These are phyloP conservation scores for Cetradonia linearis DNA, from an alignment of 495 filamentous ascomycete genomes.

Conservation along the genomic window DNA sequence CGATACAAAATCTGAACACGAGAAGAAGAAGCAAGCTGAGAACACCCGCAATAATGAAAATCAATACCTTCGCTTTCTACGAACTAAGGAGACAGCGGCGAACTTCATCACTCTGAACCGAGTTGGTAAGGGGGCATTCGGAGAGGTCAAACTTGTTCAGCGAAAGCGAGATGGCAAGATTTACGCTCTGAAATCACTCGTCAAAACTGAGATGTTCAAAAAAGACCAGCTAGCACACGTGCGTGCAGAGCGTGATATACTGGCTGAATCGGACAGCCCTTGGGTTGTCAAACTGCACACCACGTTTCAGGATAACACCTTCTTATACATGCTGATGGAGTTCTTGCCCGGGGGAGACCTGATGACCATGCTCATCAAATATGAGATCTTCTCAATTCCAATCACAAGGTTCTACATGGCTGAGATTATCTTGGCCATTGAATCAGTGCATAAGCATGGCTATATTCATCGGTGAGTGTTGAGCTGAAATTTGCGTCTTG, in stretches of 20 bases:
- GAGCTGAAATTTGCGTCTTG: background rate
- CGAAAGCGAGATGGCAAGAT: constrained; percentile 94
- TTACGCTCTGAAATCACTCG: constrained; percentile 94
- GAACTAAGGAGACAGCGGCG: constrained; percentile 79
- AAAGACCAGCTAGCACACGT: constrained; percentile 99
- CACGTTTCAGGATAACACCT: constrained; percentile 91
- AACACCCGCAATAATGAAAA: constrained; percentile 74
- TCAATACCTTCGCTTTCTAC: constrained; percentile 84
- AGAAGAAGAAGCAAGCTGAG: constrained; percentile 68
- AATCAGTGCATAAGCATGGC: constrained; percentile 92
- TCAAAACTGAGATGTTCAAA: constrained; percentile 99
- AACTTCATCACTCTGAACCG: constrained; percentile 96
- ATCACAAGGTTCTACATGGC: constrained; percentile 99
- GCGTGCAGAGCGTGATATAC: constrained; percentile 90
- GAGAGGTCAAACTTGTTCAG: constrained; percentile 93
- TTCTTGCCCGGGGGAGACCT: constrained; percentile 95
- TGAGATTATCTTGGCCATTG: constrained; percentile 92
- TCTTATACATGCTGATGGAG: constrained; percentile 98
- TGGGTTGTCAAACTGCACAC: constrained; percentile 98
- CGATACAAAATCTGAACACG: constrained; percentile 57
- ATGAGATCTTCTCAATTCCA: constrained; percentile 97
- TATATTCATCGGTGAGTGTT: constrained; percentile 88
- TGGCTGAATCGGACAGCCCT: constrained; percentile 95
- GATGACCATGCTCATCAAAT: constrained; percentile 99
- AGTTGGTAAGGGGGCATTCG: constrained; percentile 97